These are phyloP conservation scores for Dactylella cylindrospora DNA, from an alignment of 2,329 filamentous ascomycete species.

Conservation along the genomic window DNA sequence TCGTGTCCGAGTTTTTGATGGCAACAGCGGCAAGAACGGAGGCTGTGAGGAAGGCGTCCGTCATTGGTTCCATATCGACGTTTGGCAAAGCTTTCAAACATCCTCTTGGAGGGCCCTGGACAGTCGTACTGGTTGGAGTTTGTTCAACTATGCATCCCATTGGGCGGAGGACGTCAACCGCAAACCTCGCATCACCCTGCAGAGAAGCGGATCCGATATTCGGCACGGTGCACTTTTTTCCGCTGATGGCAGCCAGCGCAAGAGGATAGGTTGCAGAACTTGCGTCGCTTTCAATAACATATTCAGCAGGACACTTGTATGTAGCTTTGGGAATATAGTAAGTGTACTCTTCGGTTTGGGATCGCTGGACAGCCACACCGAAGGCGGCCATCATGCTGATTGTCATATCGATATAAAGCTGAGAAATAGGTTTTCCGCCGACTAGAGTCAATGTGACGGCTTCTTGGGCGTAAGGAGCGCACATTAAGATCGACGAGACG, in stretches of 20 bases:
- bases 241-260: slow-evolving; percentile 90
- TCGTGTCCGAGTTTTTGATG: slow-evolving; percentile 63
- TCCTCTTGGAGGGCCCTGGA: slow-evolving; percentile 79
- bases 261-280: slow-evolving; percentile 96
- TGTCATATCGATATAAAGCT: slow-evolving; percentile 98
- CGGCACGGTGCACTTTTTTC: slow-evolving; percentile 90
- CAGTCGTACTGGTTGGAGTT: slow-evolving; percentile 80
- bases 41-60: slow-evolving; percentile 93
- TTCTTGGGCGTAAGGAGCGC: slow-evolving; percentile 91
- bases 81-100: slow-evolving; percentile 72
- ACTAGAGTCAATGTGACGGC: slow-evolving; percentile 86
- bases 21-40: slow-evolving; percentile 90
- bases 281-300: slow-evolving; percentile 92
- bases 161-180: slow-evolving; percentile 80
- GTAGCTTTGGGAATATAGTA: slow-evolving; percentile 86
- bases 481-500: slow-evolving; percentile 95
- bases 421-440: slow-evolving; percentile 95
- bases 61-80: slow-evolving; percentile 99
- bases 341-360: slow-evolving; percentile 77
- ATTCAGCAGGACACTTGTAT: slow-evolving; percentile 81
- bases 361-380: slow-evolving; percentile 76
- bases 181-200: slow-evolving; percentile 93
- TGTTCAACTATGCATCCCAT: slow-evolving; percentile 95
- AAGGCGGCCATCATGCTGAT: slow-evolving; percentile 96
- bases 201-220: slow-evolving; percentile 92